Percentiles rank a stretch among this genome's conserved stretches.
Conservation (phyloP, 345 rosid species). For the Melastoma malabathricum region DNA sequence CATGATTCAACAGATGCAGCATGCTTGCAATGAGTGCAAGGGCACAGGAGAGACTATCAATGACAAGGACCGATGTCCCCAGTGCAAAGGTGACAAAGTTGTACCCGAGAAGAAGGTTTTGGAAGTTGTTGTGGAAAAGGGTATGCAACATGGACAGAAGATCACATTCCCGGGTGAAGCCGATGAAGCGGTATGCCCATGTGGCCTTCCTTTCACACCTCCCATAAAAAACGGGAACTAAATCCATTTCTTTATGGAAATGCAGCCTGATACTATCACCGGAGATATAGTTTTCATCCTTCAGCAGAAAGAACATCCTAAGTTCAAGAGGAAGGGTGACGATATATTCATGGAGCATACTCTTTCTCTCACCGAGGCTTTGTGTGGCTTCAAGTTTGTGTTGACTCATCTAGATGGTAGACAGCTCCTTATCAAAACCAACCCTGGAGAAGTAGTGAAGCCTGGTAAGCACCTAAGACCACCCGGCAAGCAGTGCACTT, state of each 20-base stretch:
- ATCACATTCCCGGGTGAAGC: constrained; percentile 31
- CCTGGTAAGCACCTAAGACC: constrained; percentile 36
- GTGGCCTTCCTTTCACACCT: too few relatives aligned
- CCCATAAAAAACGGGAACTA: too few relatives aligned
- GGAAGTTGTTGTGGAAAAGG: constrained; percentile 30
- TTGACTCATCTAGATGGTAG: constrained; percentile 70
- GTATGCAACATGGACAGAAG: constrained; percentile 28
- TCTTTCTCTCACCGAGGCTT: constrained; percentile 64
- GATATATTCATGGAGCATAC: constrained; percentile 73
- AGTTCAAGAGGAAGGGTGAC: constrained; percentile 68
- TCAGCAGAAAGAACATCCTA: constrained; percentile 79
- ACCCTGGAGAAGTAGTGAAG: constrained; percentile 72
- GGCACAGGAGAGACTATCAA: constrained; percentile 28
- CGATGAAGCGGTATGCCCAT: constrained; percentile 17
- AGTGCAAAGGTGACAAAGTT: constrained; percentile 32
- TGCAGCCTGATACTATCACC: constrained; percentile 85
- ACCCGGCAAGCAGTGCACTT: too few relatives aligned
- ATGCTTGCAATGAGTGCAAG: constrained; percentile 28
- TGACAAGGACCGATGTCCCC: constrained; percentile 25
- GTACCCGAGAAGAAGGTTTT: constrained; percentile 27
- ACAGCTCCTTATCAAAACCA: constrained; percentile 80
- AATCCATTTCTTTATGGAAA: neutral
- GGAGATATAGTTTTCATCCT: constrained; percentile 77
- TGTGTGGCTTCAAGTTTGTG: constrained; percentile 78
- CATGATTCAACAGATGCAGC: constrained; percentile 38